Conservation (phyloP, 2,329 filamentous ascomycete species). For the Alternaria metachromatica region DNA sequence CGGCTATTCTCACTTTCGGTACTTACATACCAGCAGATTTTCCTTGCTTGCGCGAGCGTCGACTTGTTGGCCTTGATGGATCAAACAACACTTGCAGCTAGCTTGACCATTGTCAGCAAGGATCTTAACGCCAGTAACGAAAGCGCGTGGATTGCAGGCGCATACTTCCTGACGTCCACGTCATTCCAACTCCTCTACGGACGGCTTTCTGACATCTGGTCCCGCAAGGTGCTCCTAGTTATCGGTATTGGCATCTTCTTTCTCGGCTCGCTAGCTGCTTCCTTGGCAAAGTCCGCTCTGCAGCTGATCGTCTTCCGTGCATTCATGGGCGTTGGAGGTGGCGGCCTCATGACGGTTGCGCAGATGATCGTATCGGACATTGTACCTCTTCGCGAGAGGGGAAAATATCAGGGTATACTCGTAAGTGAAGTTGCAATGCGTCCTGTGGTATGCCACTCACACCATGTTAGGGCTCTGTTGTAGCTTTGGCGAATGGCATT, state of each 20-base stretch:
- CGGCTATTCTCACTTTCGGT: background rate
- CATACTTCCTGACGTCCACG: constrained; percentile 64
- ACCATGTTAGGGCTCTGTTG: constrained; percentile 41
- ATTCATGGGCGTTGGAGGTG: constrained; percentile 66
- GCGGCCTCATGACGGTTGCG: constrained; percentile 60
- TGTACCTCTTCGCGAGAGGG: constrained; percentile 46
- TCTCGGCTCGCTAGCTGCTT: constrained; percentile 64
- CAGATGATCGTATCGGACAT: constrained; percentile 50
- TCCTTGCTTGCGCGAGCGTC: constrained; percentile 31
- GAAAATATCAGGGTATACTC: constrained; percentile 48
- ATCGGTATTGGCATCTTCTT: constrained; percentile 53
- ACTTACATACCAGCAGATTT: constrained; percentile 21
- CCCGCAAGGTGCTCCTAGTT: constrained; percentile 56
- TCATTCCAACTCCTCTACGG: constrained; percentile 71
- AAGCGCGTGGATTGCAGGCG: constrained; percentile 64
- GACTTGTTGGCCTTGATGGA: constrained; percentile 30
- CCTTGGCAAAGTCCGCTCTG: constrained; percentile 60
- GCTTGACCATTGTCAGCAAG: constrained; percentile 26
- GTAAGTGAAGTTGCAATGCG: constrained; percentile 2
- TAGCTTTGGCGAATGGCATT: constrained; percentile 35
- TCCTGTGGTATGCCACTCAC: background rate
- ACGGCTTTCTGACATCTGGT: constrained; percentile 67
- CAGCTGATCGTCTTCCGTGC: constrained; percentile 66
- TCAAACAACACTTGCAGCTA: constrained; percentile 31
- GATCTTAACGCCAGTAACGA: constrained; percentile 52